Conservation (phyloP, 306 rosid genomes). For the Malus sylvestris region DNA sequence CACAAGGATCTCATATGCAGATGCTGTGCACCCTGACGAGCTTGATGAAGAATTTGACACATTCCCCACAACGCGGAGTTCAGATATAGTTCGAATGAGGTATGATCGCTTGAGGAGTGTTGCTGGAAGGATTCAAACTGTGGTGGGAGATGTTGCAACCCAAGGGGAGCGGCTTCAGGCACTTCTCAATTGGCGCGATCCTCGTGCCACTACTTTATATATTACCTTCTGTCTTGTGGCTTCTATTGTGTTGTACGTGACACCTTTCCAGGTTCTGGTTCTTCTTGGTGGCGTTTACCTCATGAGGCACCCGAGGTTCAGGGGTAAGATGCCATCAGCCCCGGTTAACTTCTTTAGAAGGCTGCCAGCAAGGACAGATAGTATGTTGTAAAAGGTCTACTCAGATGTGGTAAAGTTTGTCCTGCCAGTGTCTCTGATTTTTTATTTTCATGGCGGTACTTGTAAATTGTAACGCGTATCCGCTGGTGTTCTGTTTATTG, state of each 20-base stretch:
- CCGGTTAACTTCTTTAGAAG: constrained; percentile 81
- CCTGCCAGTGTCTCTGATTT: constrained; percentile 6
- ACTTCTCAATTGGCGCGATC: constrained; percentile 85
- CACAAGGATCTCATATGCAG: constrained; percentile 62
- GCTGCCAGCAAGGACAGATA: constrained; percentile 74
- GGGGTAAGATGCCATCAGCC: constrained; percentile 56
- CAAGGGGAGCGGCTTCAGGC: constrained; percentile 87
- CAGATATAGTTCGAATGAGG: constrained; percentile 63
- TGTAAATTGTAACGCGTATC: constrained; percentile 16
- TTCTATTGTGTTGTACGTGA: constrained; percentile 57
- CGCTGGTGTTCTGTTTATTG: constrained; percentile 9
- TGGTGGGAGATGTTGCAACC: constrained; percentile 81
- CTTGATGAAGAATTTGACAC: constrained; percentile 85
- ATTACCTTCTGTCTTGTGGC: constrained; percentile 52
- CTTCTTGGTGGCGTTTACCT: constrained; percentile 54
- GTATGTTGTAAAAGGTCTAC: constrained; percentile 43
- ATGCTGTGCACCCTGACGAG: constrained; percentile 51
- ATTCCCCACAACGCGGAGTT: constrained; percentile 50
- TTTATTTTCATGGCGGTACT: constrained; percentile 19
- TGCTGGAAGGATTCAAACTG: constrained; percentile 79
- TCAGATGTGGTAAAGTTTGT: constrained; percentile 2
- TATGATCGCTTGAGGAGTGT: constrained; percentile 78
- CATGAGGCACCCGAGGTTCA: constrained; percentile 84
- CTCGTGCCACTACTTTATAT: constrained; percentile 73
- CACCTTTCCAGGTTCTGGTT: constrained; percentile 48